A percentile compares a stretch with the other conserved stretches of the same genome.
phyloP scores from a whole-genome alignment of 345 rosid genomes.

The Sisymbrium altissimum region DNA sequence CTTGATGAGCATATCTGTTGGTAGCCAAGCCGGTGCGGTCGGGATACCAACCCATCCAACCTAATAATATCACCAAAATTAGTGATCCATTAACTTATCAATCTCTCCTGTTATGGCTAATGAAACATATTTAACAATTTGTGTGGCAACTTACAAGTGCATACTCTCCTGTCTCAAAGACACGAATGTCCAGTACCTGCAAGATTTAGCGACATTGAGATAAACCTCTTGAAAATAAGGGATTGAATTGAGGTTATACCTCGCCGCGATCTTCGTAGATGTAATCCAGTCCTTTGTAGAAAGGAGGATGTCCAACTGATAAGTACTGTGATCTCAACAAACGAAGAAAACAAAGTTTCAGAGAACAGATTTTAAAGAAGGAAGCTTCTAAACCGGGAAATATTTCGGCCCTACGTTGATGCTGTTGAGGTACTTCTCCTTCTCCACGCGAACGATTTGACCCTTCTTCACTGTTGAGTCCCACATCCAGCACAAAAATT shows the following conservation, averaged over 20 bases:
- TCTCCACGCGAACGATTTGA: conserved; percentile 96
- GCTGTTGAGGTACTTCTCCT: conserved; percentile 88
- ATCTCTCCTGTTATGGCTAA: neutral
- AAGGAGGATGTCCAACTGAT: conserved; percentile 94
- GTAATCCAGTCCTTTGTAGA: conserved; percentile 91
- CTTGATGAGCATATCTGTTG: conserved; percentile 89
- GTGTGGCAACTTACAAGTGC: conserved; percentile 70
- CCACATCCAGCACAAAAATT: neutral
- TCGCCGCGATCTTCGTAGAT: conserved; percentile 94
- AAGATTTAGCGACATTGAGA: neutral
- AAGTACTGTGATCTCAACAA: conserved; percentile 56
- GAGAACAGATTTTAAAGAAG: neutral
- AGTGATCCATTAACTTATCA: neutral
- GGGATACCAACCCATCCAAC: conserved; percentile 93
- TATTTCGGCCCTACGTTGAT: conserved; percentile 49
- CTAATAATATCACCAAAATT: conserved; percentile 28
- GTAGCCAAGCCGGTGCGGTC: conserved; percentile 95
- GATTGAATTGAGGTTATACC: conserved; percentile 37
- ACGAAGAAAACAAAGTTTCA: neutral
- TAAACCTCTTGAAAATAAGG: neutral
- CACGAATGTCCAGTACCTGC: conserved; percentile 73
- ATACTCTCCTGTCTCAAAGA: conserved; percentile 89
- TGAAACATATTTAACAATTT: neutral
- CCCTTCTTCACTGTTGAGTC: conserved; percentile 93
- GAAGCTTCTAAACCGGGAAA: neutral